Percentiles rank a stretch among this genome's conserved stretches.
phyloP scores from a whole-genome alignment of 2,329 filamentous ascomycete genomes.

The Diaporthe helianthi region DNA sequence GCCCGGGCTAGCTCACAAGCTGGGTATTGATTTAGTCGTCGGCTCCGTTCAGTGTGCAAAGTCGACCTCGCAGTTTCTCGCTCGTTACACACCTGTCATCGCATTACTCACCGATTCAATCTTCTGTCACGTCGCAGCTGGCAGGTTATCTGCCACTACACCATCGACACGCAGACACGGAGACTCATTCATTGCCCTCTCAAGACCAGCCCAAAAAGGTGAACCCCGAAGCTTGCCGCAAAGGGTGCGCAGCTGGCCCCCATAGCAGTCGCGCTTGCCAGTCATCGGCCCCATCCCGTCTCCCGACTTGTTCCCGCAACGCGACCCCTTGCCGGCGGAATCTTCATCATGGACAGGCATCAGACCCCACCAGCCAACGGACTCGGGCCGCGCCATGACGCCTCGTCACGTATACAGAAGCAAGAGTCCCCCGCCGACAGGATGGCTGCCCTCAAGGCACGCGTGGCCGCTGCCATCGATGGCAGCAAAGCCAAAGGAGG shows the following conservation, averaged over 20 bases:
- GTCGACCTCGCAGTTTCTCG: neutral
- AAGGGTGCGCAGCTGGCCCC: neutral
- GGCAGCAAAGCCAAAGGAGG: slow-evolving; percentile 69
- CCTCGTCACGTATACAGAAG: slow-evolving; percentile 61
- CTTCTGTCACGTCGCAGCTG: neutral
- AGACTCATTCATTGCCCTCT: neutral
- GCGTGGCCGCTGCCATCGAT: slow-evolving; percentile 77
- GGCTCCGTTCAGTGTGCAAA: neutral
- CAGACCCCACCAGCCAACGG: slow-evolving; percentile 49
- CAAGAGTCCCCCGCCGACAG: slow-evolving; percentile 66
- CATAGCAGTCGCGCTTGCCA: neutral
- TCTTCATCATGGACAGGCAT: slow-evolving; percentile 57
- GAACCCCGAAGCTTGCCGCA: neutral
- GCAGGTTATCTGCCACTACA: neutral
- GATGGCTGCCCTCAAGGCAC: slow-evolving; percentile 79
- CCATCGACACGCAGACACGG: neutral
- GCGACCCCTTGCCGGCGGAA: neutral
- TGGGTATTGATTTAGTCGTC: neutral
- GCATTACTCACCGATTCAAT: neutral
- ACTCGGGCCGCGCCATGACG: slow-evolving; percentile 64
- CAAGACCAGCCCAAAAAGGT: neutral
- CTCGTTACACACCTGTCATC: neutral
- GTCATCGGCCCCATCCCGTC: neutral
- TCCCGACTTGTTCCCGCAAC: neutral
- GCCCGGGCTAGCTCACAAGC: neutral